Conservation (phyloP, 2,329 filamentous ascomycete genomes). For the Corinectria fuckeliana region DNA sequence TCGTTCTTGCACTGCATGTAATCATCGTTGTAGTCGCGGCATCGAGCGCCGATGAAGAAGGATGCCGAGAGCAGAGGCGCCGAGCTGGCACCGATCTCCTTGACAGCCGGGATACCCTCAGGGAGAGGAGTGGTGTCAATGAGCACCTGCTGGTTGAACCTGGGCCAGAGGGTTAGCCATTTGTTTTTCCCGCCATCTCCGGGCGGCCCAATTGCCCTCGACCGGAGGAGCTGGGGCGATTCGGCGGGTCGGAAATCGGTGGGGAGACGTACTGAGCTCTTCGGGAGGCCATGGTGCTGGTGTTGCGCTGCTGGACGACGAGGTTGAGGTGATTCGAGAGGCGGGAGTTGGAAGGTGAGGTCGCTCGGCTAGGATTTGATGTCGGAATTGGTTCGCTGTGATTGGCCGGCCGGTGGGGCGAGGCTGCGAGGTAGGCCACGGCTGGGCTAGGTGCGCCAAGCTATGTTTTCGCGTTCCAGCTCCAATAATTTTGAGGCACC, state of each 20-base stretch:
- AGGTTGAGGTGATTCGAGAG: constrained; percentile 39
- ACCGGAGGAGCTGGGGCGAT: background rate
- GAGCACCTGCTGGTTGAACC: constrained; percentile 93
- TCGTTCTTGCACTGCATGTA: constrained; percentile 99
- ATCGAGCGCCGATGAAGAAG: constrained; percentile 97
- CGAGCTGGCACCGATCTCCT: constrained; percentile 91
- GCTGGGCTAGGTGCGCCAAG: constrained; percentile 11
- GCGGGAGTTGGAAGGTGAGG: constrained; percentile 38
- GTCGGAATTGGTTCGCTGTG: constrained; percentile 48
- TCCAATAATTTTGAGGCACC: constrained; percentile 38
- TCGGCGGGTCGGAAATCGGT: background rate
- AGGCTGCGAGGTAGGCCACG: constrained; percentile 37
- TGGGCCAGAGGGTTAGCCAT: constrained; percentile 50
- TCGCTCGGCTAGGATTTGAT: constrained; percentile 45
- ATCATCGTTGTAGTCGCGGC: constrained; percentile 96
- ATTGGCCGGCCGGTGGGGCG: constrained; percentile 44
- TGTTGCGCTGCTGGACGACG: constrained; percentile 38
- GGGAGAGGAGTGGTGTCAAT: constrained; percentile 96
- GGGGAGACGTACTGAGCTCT: constrained; percentile 48
- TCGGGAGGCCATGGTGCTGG: constrained; percentile 50
- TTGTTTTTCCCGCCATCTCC: constrained; percentile 23
- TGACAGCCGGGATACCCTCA: constrained; percentile 87
- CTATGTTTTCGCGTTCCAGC: constrained; percentile 41
- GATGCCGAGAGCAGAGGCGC: constrained; percentile 90
- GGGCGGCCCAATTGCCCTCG: constrained; percentile 31